Evolutionary conservation across 2,329 filamentous ascomycete species (phyloP).

Genomic region (Alternaria solani): DNA sequence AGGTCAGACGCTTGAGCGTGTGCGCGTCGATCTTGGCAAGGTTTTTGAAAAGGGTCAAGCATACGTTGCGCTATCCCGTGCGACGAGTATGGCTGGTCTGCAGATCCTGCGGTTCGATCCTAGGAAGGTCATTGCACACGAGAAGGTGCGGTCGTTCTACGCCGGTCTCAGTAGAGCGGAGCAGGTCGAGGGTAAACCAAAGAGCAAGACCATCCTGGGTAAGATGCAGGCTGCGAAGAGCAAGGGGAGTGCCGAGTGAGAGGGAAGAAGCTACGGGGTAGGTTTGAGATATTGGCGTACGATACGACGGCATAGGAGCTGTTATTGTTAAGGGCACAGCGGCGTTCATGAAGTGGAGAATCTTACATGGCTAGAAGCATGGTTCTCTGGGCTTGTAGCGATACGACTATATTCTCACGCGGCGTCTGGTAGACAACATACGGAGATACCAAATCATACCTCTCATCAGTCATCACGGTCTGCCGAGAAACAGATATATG

Average conservation of each 20-base stretch:
- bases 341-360: neutral
- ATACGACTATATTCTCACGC: neutral
- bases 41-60: conserved; percentile 98
- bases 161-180: conserved; percentile 79
- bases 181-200: conserved; percentile 43
- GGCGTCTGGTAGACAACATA: neutral
- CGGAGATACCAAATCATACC: neutral
- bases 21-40: conserved; percentile 90
- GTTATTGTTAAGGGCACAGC: neutral
- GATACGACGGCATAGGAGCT: neutral
- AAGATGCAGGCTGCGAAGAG: conserved; percentile 37
- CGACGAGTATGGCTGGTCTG: conserved; percentile 84
- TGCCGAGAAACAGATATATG: too few species aligned
- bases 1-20: conserved; percentile 89
- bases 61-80: conserved; percentile 94
- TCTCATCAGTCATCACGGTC: neutral
- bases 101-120: conserved; percentile 91
- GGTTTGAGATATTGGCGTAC: neutral
- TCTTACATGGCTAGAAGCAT: conserved; percentile 4
- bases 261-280: neutral
- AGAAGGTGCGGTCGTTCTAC: conserved; percentile 86
- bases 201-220: conserved; percentile 42
- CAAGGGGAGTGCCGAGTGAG: conserved; percentile 8
- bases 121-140: conserved; percentile 91
- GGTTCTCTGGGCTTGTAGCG: neutral